Evolutionary conservation across 2,329 filamentous ascomycete genomes (phyloP).

Genomic region (Byssoonygena ceratinophila): DNA sequence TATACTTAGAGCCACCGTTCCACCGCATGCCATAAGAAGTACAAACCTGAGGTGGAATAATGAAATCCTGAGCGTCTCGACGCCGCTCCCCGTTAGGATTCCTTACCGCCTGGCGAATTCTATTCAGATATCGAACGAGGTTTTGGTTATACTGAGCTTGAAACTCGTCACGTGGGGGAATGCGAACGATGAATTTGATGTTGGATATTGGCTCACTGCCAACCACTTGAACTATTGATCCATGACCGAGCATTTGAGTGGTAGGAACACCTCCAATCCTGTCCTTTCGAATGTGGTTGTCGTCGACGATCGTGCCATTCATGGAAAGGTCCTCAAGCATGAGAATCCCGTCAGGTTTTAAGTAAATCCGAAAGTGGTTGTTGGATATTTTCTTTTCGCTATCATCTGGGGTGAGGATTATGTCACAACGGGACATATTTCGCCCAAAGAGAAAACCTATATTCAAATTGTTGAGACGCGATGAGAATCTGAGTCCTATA

Average conservation of each 20-base stretch:
- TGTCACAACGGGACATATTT: constrained; percentile 60
- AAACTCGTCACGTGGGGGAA: constrained; percentile 64
- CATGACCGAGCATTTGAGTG: constrained; percentile 58
- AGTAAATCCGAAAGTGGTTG: constrained; percentile 86
- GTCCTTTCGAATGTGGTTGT: constrained; percentile 51
- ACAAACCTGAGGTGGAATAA: constrained; percentile 18
- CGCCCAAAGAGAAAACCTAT: constrained; percentile 81
- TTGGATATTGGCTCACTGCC: constrained; percentile 45
- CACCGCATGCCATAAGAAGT: constrained; percentile 57
- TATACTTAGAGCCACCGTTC: constrained; percentile 77
- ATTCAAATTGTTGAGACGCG: constrained; percentile 54
- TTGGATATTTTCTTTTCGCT: constrained; percentile 70
- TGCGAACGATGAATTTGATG: constrained; percentile 72
- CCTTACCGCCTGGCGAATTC: constrained; percentile 20
- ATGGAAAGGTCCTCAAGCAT: constrained; percentile 93
- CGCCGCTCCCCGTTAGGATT: constrained; percentile 9
- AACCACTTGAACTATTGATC: constrained; percentile 61
- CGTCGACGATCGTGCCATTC: constrained; percentile 88
- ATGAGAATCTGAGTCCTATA: constrained; percentile 71
- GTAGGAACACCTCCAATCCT: constrained; percentile 32
- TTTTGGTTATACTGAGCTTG: constrained; percentile 58
- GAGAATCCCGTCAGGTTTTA: constrained; percentile 73
- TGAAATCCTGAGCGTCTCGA: constrained; percentile 8
- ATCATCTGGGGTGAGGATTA: constrained; percentile 58
- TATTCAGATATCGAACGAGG: constrained; percentile 54